Evolutionary conservation across 2,329 filamentous ascomycete species (phyloP).

Genomic region (Venturia pyrina): DNA sequence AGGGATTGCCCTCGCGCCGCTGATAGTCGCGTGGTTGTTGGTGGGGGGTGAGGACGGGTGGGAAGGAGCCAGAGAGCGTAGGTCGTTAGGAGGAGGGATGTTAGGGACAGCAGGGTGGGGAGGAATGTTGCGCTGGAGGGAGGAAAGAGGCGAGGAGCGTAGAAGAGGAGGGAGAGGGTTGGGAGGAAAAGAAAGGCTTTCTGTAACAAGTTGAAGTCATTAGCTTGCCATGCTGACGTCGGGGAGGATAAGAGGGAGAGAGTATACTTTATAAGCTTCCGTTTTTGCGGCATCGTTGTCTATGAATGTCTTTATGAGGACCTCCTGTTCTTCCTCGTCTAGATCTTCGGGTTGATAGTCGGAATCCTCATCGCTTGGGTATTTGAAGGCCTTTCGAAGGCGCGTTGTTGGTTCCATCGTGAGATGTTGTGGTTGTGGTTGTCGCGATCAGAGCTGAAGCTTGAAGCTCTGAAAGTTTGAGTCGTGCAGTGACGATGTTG

Average conservation of each 20-base stretch:
- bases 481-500: background rate
- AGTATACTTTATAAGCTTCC: conserved; percentile 22
- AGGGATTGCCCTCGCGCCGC: background rate
- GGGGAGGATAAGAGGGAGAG: background rate
- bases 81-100: conserved; percentile 51
- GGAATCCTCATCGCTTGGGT: conserved; percentile 51
- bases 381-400: conserved; percentile 67
- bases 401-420: conserved; percentile 39
- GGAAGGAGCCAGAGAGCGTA: conserved; percentile 51
- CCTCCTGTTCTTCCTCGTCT: conserved; percentile 58
- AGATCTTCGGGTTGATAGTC: conserved; percentile 46
- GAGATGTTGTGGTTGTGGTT: background rate
- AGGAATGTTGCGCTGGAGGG: conserved; percentile 29
- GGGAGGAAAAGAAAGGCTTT: conserved; percentile 50
- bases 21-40: conserved; percentile 11
- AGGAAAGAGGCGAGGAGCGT: conserved; percentile 39
- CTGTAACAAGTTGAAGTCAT: background rate
- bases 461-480: background rate
- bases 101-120: conserved; percentile 45
- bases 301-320: conserved; percentile 47
- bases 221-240: background rate
- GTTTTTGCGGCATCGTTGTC: conserved; percentile 39
- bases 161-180: conserved; percentile 44
- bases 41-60: conserved; percentile 37
- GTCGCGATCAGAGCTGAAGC: background rate